Evolutionary conservation across 2,329 filamentous ascomycete genomes (phyloP).

Genomic region (Septoria petroselini): DNA sequence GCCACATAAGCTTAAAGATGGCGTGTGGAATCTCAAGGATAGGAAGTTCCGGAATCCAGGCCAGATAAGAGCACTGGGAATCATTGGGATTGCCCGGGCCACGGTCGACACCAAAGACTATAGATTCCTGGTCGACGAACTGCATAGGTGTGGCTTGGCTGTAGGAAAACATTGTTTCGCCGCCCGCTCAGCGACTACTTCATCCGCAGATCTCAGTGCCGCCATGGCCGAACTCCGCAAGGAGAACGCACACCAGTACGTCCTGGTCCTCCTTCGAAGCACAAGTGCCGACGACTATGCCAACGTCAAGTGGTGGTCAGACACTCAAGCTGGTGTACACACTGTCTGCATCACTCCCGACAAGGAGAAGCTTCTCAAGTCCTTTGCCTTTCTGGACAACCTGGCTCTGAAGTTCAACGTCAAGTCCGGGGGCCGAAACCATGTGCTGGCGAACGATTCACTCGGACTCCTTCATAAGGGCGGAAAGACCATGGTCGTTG

Average conservation of each 20-base stretch:
- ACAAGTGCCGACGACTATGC: background rate
- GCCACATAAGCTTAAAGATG: background rate
- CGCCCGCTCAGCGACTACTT: background rate
- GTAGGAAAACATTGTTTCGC: background rate
- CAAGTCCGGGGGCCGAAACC: slow-evolving; percentile 18
- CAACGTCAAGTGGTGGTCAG: slow-evolving; percentile 10
- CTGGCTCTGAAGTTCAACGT: slow-evolving; percentile 25
- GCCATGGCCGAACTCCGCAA: background rate
- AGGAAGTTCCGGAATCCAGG: background rate
- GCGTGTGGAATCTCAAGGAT: slow-evolving; percentile 4
- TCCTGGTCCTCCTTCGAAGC: slow-evolving; percentile 6
- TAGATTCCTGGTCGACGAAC: no score
- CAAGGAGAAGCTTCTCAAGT: background rate
- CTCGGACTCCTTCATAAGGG: background rate
- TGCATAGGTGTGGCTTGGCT: background rate
- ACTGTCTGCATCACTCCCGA: slow-evolving; percentile 7
- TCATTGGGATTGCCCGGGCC: slow-evolving; percentile 5
- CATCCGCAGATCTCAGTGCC: background rate
- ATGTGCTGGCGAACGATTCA: background rate
- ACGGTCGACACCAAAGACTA: no score
- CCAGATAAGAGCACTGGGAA: background rate
- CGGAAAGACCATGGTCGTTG: slow-evolving; percentile 37
- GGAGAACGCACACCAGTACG: no score
- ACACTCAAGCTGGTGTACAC: background rate
- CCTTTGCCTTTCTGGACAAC: slow-evolving; percentile 10